A percentile compares a stretch with the other conserved stretches of the same genome.
Conservation (phyloP, 805 yeast species). For the Ogataea allantospora region DNA sequence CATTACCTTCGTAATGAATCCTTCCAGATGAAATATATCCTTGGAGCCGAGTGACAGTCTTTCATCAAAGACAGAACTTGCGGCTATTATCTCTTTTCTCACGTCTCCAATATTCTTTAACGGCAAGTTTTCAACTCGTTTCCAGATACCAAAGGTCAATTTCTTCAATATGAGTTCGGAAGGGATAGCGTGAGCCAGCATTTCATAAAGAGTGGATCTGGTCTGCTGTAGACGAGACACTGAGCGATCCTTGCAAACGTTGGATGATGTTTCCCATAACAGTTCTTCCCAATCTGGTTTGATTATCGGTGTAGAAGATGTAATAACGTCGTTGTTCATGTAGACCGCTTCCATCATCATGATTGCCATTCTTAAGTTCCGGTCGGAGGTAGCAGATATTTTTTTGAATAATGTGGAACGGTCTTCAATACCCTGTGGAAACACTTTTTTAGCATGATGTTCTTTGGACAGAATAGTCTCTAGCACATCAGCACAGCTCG, state of each 20-base stretch:
- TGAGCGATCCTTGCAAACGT: slow-evolving; percentile 58
- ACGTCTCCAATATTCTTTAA: slow-evolving; percentile 26
- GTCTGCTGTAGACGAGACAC: slow-evolving; percentile 61
- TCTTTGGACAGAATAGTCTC: slow-evolving; percentile 58
- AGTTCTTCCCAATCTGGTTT: slow-evolving; percentile 91
- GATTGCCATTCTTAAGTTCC: slow-evolving; percentile 77
- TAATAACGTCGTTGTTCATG: slow-evolving; percentile 60
- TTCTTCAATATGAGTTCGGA: slow-evolving; percentile 74
- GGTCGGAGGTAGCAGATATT: slow-evolving; percentile 55
- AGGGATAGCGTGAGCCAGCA: slow-evolving; percentile 92
- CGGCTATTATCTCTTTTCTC: slow-evolving; percentile 49
- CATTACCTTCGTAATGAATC: slow-evolving; percentile 88
- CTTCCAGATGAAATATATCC: slow-evolving; percentile 92
- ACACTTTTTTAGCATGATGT: slow-evolving; percentile 30
- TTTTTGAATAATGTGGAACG: slow-evolving; percentile 39
- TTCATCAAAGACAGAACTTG: slow-evolving; percentile 76
- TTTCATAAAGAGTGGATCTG: slow-evolving; percentile 73
- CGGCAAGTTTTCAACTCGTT: slow-evolving; percentile 18
- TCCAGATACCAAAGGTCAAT: slow-evolving; percentile 39
- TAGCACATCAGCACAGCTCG: slow-evolving; percentile 60
- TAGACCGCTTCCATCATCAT: slow-evolving; percentile 79
- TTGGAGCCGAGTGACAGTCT: slow-evolving; percentile 82
- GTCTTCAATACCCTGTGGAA: slow-evolving; percentile 37
- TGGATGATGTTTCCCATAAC: slow-evolving; percentile 59
- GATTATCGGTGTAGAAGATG: slow-evolving; percentile 49